Evolutionary conservation across 2,329 filamentous ascomycete species (phyloP).

Genomic region (Trichothecium roseum): DNA sequence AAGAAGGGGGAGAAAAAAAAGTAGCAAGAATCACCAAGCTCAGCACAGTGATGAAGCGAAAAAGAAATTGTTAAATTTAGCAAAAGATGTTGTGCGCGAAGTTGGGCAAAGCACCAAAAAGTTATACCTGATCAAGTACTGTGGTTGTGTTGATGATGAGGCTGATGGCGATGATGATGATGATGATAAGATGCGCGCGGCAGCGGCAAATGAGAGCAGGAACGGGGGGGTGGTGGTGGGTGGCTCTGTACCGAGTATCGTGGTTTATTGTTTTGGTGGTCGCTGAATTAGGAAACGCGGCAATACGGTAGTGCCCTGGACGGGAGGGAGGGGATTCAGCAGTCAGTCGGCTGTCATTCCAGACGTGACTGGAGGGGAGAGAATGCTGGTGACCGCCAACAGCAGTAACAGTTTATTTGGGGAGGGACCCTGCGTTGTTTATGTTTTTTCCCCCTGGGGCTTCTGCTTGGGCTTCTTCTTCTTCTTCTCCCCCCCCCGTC

Average conservation of each 20-base stretch:
- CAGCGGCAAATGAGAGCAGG: not conserved
- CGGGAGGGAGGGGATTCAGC: no score
- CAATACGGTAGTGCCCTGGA: constrained; percentile 3
- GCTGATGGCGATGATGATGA: no score
- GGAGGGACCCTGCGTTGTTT: no score
- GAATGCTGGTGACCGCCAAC: no score
- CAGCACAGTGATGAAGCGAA: not conserved
- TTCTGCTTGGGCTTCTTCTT: no score
- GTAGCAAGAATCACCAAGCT: not conserved
- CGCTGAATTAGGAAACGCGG: constrained; percentile 2
- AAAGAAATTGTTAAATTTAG: not conserved
- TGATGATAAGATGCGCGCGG: not conserved
- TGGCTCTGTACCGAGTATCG: not conserved
- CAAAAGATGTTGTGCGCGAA: not conserved
- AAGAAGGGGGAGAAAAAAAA: constrained; percentile 1
- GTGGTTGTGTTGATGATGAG: not conserved
- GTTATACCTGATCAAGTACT: not conserved
- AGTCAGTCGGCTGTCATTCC: no score
- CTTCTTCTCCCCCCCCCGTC: no score
- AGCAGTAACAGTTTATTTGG: no score
- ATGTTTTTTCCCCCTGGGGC: no score
- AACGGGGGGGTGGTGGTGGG: not conserved
- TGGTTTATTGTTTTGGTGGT: no score
- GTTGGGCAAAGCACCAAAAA: no score
- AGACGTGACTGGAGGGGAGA: no score